A percentile compares a stretch with the other conserved stretches of the same genome.
Conservation (phyloP, 106 monocot genomes). For the Phalaenopsis aphrodite region DNA sequence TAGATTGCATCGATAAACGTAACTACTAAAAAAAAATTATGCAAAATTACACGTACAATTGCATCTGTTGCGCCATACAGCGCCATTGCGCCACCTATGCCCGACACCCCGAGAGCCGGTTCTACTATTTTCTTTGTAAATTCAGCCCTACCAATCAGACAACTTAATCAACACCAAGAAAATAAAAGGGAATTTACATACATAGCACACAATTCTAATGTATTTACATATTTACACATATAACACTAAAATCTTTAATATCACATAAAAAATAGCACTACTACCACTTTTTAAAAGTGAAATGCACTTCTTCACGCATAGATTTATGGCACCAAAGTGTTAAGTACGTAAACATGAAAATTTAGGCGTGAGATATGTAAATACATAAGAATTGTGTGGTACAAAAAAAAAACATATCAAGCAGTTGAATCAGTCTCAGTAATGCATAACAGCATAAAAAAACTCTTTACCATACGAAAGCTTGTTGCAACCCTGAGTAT, state of each 20-base stretch:
- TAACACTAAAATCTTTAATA: no score
- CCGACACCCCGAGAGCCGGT: constrained; percentile 83
- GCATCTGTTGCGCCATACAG: constrained; percentile 82
- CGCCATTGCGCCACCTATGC: constrained; percentile 95
- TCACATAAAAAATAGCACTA: no score
- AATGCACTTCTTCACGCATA: no score
- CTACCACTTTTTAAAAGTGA: no score
- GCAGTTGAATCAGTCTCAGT: neutral
- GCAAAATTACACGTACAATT: constrained; percentile 36
- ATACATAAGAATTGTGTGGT: no score
- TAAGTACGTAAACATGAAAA: no score
- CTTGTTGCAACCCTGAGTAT: constrained; percentile 89
- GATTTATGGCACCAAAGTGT: no score
- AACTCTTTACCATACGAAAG: constrained; percentile 71
- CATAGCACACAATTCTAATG: no score
- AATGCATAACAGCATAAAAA: neutral
- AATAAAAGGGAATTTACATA: neutral
- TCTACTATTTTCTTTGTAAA: constrained; percentile 79
- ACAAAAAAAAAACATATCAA: neutral
- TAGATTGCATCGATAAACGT: neutral
- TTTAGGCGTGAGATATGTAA: no score
- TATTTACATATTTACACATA: no score
- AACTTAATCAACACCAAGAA: neutral
- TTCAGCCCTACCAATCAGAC: constrained; percentile 57
- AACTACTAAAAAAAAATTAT: neutral